Conservation (phyloP, 768 basidiomycete genomes). For the Mycena leptocephala region DNA sequence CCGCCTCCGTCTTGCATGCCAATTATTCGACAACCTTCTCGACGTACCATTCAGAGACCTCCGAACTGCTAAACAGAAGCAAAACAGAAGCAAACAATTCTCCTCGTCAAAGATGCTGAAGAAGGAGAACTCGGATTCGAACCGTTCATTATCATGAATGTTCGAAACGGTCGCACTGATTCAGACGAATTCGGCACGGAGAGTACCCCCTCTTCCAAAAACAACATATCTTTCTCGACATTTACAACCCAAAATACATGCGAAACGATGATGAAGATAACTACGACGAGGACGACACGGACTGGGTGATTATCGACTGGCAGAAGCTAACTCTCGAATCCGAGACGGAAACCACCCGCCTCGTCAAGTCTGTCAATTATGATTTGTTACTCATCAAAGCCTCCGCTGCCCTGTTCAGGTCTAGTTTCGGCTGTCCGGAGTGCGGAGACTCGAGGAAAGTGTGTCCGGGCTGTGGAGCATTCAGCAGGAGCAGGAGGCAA, state of each 20-base stretch:
- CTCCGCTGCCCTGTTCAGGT: conserved; percentile 9
- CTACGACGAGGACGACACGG: neutral
- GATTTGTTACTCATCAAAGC: conserved; percentile 8
- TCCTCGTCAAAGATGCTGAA: neutral
- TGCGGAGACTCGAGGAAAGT: conserved; percentile 11
- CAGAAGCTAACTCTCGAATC: neutral
- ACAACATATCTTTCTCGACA: conserved; percentile 11
- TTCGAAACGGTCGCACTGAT: neutral
- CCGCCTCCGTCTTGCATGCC: neutral
- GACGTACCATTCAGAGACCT: conserved; percentile 15
- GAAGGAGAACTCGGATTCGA: neutral
- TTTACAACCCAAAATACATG: conserved; percentile 21
- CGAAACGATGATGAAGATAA: conserved; percentile 2
- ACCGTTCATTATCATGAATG: conserved; percentile 7
- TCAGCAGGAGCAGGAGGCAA: neutral
- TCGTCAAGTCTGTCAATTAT: neutral
- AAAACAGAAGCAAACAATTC: conserved; percentile 9
- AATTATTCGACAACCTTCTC: neutral
- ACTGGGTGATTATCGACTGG: conserved; percentile 26
- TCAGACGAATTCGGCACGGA: neutral
- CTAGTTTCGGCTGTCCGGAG: conserved; percentile 11
- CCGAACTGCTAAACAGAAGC: neutral
- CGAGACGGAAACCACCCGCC: neutral
- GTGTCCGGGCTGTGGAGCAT: conserved; percentile 25
- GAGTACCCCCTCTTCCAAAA: neutral